Evolutionary conservation across 2,329 filamentous ascomycete genomes (phyloP).

Genomic region (Aspergillus novoparasiticus): DNA sequence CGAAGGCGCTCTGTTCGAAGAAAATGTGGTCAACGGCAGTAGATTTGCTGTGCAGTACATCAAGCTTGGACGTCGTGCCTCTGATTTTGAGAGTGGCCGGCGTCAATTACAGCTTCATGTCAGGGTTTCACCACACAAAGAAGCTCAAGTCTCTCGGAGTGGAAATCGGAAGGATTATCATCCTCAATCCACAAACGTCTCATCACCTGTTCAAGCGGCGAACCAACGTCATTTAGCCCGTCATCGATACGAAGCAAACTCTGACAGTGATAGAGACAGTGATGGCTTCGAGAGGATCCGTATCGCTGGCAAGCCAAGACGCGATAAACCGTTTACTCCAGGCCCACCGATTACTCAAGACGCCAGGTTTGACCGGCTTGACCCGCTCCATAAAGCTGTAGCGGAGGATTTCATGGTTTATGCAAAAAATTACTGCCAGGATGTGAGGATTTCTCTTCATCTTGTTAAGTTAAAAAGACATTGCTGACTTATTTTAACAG

Average conservation of each 20-base stretch:
- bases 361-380: slow-evolving; percentile 44
- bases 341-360: slow-evolving; percentile 53
- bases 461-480: neutral
- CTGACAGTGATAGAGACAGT: slow-evolving; percentile 42
- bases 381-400: slow-evolving; percentile 46
- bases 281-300: slow-evolving; percentile 49
- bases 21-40: slow-evolving; percentile 64
- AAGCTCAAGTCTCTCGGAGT: slow-evolving; percentile 35
- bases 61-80: slow-evolving; percentile 45
- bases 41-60: slow-evolving; percentile 75
- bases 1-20: slow-evolving; percentile 73
- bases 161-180: slow-evolving; percentile 46
- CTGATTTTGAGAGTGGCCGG: slow-evolving; percentile 50
- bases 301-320: slow-evolving; percentile 34
- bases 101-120: slow-evolving; percentile 56
- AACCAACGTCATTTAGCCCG: slow-evolving; percentile 39
- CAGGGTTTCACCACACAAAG: slow-evolving; percentile 50
- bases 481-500: slow-evolving; percentile 27
- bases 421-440: slow-evolving; percentile 47
- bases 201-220: slow-evolving; percentile 61
- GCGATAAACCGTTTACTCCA: slow-evolving; percentile 30
- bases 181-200: slow-evolving; percentile 67
- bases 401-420: slow-evolving; percentile 51
- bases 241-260: slow-evolving; percentile 27
- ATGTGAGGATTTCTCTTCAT: slow-evolving; percentile 33